Conservation (phyloP, 352 stramenopile species). For the Globisporangium ultimum region DNA sequence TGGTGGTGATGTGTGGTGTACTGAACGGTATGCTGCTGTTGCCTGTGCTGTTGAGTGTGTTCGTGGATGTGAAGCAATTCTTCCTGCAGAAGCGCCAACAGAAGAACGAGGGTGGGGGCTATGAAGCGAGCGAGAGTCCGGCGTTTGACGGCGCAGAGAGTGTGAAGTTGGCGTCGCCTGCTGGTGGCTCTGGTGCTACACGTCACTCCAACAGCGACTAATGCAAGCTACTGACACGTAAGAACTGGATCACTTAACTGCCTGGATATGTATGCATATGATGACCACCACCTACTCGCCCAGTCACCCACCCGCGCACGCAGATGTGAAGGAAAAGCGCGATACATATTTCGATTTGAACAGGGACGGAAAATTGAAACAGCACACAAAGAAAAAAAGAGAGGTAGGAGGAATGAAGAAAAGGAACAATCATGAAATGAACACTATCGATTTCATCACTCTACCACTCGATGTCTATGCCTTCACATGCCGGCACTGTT, state of each 20-base stretch:
- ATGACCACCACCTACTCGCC: conserved; percentile 1
- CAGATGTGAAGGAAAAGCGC: neutral
- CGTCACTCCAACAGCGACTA: conserved; percentile 28
- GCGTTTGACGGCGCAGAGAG: conserved; percentile 18
- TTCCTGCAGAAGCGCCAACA: conserved; percentile 27
- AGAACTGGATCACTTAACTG: neutral
- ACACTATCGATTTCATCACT: neutral
- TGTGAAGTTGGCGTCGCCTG: conserved; percentile 14
- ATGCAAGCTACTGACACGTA: neutral
- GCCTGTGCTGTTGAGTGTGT: conserved; percentile 50
- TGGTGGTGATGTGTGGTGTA: conserved; percentile 71
- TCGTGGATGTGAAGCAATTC: conserved; percentile 44
- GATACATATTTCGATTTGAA: neutral
- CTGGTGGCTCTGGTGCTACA: conserved; percentile 13
- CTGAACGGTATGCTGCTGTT: conserved; percentile 77
- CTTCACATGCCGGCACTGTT: no score
- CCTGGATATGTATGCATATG: conserved; percentile 10
- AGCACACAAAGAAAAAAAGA: neutral
- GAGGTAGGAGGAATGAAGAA: neutral
- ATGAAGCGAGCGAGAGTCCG: conserved; percentile 19
- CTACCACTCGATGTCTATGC: neutral
- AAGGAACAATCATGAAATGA: neutral
- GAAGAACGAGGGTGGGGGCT: conserved; percentile 13
- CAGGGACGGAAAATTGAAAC: neutral
- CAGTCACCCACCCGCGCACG: conserved; percentile 4